Percentiles rank a stretch among this genome's conserved stretches.
Evolutionary conservation across 139 green algal genomes (phyloP).

Genomic region (Picochlorum sp.): DNA sequence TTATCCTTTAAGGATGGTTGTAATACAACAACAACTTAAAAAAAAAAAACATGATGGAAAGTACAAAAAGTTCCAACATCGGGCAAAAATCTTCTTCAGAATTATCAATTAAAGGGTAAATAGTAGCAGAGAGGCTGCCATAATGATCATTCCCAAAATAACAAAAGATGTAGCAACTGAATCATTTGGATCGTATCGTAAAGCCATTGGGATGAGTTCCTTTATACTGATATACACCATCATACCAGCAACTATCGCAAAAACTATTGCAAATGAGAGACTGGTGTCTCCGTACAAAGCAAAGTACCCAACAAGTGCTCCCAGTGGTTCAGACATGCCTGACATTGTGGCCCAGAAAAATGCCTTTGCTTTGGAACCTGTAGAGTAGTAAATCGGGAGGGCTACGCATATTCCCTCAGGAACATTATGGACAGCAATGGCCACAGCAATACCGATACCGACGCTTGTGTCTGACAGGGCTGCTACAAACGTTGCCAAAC

Average conservation of each 20-base stretch:
- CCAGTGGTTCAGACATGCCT: slow-evolving; percentile 63
- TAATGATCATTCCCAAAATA: slow-evolving; percentile 60
- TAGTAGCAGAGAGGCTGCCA: slow-evolving; percentile 52
- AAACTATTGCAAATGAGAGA: slow-evolving; percentile 38
- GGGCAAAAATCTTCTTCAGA: not conserved
- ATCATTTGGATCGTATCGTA: slow-evolving; percentile 61
- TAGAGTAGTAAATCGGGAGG: slow-evolving; percentile 88
- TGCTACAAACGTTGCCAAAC: slow-evolving; percentile 53
- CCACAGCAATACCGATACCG: slow-evolving; percentile 45
- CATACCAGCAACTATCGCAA: slow-evolving; percentile 62
- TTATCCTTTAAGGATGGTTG: no score
- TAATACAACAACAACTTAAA: no score
- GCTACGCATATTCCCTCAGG: slow-evolving; percentile 75
- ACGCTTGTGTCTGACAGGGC: slow-evolving; percentile 31
- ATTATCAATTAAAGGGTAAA: slow-evolving; percentile 29
- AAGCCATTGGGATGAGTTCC: slow-evolving; percentile 72
- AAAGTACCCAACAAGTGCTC: slow-evolving; percentile 41
- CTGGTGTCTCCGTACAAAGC: slow-evolving; percentile 4
- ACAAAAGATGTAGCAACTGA: slow-evolving; percentile 26
- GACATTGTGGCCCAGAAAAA: slow-evolving; percentile 57
- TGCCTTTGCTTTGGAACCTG: slow-evolving; percentile 46
- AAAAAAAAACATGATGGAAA: no score
- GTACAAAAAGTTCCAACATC: no score
- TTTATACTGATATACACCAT: slow-evolving; percentile 66
- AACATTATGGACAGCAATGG: slow-evolving; percentile 74